Evolutionary conservation across 2,329 filamentous ascomycete genomes (phyloP).

Genomic region (Rutstroemia sp.): DNA sequence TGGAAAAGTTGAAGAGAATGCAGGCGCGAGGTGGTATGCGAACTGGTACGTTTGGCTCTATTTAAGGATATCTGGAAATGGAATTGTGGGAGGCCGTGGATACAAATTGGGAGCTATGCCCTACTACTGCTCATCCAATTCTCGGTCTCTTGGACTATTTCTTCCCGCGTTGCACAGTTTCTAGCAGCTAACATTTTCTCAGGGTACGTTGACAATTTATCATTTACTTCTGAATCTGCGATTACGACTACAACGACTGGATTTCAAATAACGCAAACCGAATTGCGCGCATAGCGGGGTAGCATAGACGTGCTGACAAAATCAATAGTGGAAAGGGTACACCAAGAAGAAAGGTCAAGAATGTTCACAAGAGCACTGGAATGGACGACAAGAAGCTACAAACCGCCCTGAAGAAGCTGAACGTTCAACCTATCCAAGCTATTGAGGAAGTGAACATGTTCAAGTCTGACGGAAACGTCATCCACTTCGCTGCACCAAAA

Average conservation of each 20-base stretch:
- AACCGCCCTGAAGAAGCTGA: slow-evolving; percentile 95
- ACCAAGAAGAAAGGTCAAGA: slow-evolving; percentile 96
- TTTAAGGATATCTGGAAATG: not conserved
- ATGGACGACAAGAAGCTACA: slow-evolving; percentile 99
- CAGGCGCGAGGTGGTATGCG: slow-evolving; percentile 44
- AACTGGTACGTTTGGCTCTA: slow-evolving; percentile 8
- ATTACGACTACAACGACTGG: not conserved
- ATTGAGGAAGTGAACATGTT: slow-evolving; percentile 99
- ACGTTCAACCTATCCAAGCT: slow-evolving; percentile 97
- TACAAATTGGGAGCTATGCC: not conserved
- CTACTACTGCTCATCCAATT: not conserved
- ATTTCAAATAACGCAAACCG: not conserved
- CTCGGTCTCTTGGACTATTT: too few relatives aligned
- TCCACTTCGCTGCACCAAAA: slow-evolving; percentile 97
- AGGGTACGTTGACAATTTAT: slow-evolving; percentile 17
- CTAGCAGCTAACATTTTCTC: not conserved
- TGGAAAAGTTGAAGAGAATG: slow-evolving; percentile 59
- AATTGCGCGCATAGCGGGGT: slow-evolving; percentile 7
- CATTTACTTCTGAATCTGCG: not conserved
- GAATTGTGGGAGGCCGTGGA: not conserved
- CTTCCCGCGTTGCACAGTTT: too few relatives aligned
- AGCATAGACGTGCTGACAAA: slow-evolving; percentile 22
- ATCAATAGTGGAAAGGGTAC: slow-evolving; percentile 80
- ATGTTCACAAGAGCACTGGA: slow-evolving; percentile 84
- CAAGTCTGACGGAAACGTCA: slow-evolving; percentile 99